Percentiles rank a stretch among this genome's conserved stretches.
Conservation (phyloP, 2,329 filamentous ascomycete genomes). For the Microsporum ferrugineum region DNA sequence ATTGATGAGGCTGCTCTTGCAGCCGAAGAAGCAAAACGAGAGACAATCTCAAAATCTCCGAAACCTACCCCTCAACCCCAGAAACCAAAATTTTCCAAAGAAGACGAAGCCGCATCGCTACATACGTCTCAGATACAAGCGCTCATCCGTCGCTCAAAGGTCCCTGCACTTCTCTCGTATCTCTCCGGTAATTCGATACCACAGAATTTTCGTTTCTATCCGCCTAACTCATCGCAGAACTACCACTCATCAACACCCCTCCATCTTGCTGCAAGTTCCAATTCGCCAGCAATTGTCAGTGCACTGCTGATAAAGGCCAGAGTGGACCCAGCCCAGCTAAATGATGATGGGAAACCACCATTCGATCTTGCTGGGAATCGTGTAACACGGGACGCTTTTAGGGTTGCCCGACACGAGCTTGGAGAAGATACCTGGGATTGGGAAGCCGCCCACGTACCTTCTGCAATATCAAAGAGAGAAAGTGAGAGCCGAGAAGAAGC, state of each 20-base stretch:
- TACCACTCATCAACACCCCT: conserved; percentile 73
- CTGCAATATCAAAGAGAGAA: conserved; percentile 58
- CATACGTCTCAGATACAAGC: conserved; percentile 86
- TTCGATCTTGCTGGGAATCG: conserved; percentile 84
- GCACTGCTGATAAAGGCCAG: conserved; percentile 64
- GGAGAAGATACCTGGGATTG: conserved; percentile 70
- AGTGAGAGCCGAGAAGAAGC: conserved; percentile 56
- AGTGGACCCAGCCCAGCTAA: conserved; percentile 61
- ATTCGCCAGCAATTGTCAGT: conserved; percentile 62
- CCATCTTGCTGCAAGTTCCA: conserved; percentile 73
- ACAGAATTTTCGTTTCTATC: conserved; percentile 64
- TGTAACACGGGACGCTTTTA: conserved; percentile 78
- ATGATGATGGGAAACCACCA: conserved; percentile 66
- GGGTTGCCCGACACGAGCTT: conserved; percentile 70
- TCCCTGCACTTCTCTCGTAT: conserved; percentile 76
- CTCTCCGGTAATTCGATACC: conserved; percentile 62
- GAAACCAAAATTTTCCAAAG: conserved; percentile 58
- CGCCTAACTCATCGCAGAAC: conserved; percentile 52
- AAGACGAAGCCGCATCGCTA: conserved; percentile 68
- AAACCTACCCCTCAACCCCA: conserved; percentile 28
- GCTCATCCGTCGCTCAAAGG: conserved; percentile 77
- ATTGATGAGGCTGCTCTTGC: conserved; percentile 56
- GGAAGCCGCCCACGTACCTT: conserved; percentile 62
- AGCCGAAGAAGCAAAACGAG: conserved; percentile 38
- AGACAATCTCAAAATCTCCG: conserved; percentile 28